phyloP scores from a whole-genome alignment of 768 basidiomycete species.

The Coprinopsis cinerea region DNA sequence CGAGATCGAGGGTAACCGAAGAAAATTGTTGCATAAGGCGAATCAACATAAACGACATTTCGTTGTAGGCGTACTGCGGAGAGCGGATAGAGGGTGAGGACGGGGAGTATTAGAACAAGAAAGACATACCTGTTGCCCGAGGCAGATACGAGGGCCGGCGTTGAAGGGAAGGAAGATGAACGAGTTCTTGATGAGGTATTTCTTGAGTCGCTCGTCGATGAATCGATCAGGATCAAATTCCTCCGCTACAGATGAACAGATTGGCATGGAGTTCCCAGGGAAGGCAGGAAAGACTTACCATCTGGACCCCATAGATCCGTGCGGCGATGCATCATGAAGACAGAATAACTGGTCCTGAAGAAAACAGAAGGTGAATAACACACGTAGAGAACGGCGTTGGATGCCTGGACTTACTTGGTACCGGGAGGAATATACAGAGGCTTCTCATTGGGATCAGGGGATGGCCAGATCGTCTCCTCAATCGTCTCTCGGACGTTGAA shows the following conservation, averaged over 20 bases:
- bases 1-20: slow-evolving; percentile 38
- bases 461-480: slow-evolving; percentile 42
- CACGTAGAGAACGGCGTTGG: neutral
- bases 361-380: neutral
- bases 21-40: slow-evolving; percentile 57
- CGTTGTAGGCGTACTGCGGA: slow-evolving; percentile 49
- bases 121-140: slow-evolving; percentile 48
- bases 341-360: slow-evolving; percentile 43
- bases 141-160: slow-evolving; percentile 52
- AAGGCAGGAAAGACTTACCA: slow-evolving; percentile 31
- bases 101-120: neutral
- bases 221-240: slow-evolving; percentile 71
- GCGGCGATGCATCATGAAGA: slow-evolving; percentile 61
- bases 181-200: slow-evolving; percentile 55
- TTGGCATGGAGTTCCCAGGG: neutral
- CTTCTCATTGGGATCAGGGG: slow-evolving; percentile 37
- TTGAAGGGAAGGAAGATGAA: slow-evolving; percentile 72
- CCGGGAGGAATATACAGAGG: slow-evolving; percentile 50
- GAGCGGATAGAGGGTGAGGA: neutral
- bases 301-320: slow-evolving; percentile 70
- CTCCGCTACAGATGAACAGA: slow-evolving; percentile 33
- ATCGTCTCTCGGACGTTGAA: slow-evolving; percentile 34
- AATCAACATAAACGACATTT: slow-evolving; percentile 60
- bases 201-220: slow-evolving; percentile 56
- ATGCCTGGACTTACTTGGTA: slow-evolving; percentile 32